Evolutionary conservation across 306 rosid species (phyloP).

Genomic region (Vigna unguiculata): DNA sequence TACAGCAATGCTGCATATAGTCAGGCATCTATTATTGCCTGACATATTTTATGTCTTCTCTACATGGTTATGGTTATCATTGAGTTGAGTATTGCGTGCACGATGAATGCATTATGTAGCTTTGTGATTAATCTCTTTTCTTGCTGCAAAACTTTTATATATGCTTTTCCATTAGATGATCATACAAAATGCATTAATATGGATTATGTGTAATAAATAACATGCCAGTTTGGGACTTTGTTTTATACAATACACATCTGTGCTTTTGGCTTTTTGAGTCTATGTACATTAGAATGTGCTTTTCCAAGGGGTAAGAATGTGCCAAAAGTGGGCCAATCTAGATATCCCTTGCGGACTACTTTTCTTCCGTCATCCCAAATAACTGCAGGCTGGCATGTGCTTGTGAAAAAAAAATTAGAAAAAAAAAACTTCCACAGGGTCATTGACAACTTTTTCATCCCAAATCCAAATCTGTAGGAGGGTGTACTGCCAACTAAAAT

Average conservation of each 20-base stretch:
- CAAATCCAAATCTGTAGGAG: too few relatives aligned
- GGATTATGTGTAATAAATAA: not conserved
- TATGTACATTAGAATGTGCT: conserved; percentile 2
- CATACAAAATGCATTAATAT: not conserved
- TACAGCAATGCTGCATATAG: not conserved
- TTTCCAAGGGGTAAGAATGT: not conserved
- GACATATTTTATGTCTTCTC: not conserved
- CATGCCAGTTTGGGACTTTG: not conserved
- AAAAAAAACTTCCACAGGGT: too few relatives aligned
- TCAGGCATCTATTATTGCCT: conserved; percentile 14
- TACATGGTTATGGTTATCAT: conserved; percentile 11
- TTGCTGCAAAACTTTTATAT: not conserved
- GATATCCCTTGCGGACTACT: too few relatives aligned
- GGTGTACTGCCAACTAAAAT: too few relatives aligned
- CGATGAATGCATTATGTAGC: not conserved
- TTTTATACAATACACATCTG: not conserved
- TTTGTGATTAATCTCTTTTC: conserved; percentile 29
- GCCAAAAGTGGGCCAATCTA: too few relatives aligned
- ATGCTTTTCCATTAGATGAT: conserved; percentile 12
- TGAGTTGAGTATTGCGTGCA: not conserved
- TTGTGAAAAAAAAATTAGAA: too few relatives aligned
- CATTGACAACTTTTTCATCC: too few relatives aligned
- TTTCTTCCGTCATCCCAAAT: too few relatives aligned
- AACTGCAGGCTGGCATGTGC: too few relatives aligned
- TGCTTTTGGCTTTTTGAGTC: conserved; percentile 15